Percentiles rank a stretch among this genome's conserved stretches.
Conservation (phyloP, 192 early-diverging fungal species). For the Backusella parvicylindrica region DNA sequence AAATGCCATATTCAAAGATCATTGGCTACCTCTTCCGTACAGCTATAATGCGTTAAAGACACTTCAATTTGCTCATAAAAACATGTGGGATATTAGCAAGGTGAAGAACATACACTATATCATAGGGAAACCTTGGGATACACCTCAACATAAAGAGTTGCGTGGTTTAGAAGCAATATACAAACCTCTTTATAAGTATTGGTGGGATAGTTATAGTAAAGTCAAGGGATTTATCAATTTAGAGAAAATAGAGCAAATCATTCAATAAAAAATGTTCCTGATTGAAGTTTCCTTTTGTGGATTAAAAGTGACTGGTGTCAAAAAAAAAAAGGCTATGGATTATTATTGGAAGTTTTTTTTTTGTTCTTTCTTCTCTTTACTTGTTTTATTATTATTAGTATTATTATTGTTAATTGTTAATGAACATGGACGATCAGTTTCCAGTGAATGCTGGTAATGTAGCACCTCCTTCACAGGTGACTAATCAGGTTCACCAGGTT, state of each 20-base stretch:
- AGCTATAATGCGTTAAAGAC: slow-evolving; percentile 52
- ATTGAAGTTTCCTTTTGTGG: neutral
- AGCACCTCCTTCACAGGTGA: slow-evolving; percentile 25
- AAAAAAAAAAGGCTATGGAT: neutral
- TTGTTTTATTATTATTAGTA: neutral
- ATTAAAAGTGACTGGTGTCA: neutral
- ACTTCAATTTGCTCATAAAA: slow-evolving; percentile 28
- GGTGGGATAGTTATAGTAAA: slow-evolving; percentile 8
- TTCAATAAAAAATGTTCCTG: slow-evolving; percentile 1
- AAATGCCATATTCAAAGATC: slow-evolving; percentile 38
- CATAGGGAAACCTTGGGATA: slow-evolving; percentile 41
- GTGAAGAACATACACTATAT: slow-evolving; percentile 48
- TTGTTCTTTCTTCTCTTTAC: neutral
- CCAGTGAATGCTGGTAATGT: slow-evolving; percentile 35
- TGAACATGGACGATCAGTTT: slow-evolving; percentile 20
- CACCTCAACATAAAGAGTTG: neutral
- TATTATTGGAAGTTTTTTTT: neutral
- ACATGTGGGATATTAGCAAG: slow-evolving; percentile 32
- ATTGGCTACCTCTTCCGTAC: slow-evolving; percentile 43
- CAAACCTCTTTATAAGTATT: slow-evolving; percentile 4
- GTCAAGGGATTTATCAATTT: neutral
- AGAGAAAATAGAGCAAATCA: neutral
- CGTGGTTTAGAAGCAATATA: neutral
- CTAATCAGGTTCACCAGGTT: neutral
- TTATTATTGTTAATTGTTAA: neutral